Percentiles rank a stretch among this genome's conserved stretches.
These are phyloP conservation scores for Emericellopsis cladophorae DNA, from an alignment of 2,329 filamentous ascomycete species.

Conservation along the genomic window DNA sequence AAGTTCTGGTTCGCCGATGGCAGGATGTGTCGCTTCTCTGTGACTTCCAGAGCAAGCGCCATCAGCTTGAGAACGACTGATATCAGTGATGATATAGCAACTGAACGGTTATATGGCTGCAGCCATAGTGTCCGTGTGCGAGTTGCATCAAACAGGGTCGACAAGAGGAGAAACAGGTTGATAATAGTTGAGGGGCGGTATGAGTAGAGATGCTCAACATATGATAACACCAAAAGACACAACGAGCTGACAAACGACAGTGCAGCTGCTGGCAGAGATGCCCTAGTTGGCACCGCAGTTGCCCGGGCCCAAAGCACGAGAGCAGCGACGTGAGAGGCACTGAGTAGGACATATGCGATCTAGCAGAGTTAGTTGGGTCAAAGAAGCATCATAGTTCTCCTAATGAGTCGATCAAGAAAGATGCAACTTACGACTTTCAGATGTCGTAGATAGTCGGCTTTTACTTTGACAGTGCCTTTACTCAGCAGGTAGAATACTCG, in stretches of 20 bases:
- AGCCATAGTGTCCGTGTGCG: constrained; percentile 4
- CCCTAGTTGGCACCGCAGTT: not conserved
- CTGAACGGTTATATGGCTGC: not conserved
- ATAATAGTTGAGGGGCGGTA: constrained; percentile 3
- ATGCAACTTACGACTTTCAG: constrained; percentile 8
- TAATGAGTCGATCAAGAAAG: not conserved
- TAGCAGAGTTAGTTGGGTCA: not conserved
- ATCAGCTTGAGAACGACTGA: constrained; percentile 1
- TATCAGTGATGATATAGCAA: constrained; percentile 1
- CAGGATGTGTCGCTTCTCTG: constrained; percentile 2
- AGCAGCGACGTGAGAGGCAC: not conserved
- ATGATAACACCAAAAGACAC: constrained; percentile 1
- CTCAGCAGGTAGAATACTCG: constrained; percentile 6
- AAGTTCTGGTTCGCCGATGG: not conserved
- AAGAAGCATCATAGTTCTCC: not conserved
- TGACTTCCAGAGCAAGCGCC: constrained; percentile 1
- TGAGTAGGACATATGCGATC: not conserved
- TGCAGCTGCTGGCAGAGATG: constrained; percentile 2
- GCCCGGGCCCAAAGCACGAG: constrained; percentile 3
- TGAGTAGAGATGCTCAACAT: constrained; percentile 4
- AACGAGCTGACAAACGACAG: constrained; percentile 3
- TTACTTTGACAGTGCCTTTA: constrained; percentile 8
- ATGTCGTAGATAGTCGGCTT: constrained; percentile 7
- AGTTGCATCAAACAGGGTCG: constrained; percentile 2
- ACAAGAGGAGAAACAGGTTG: constrained; percentile 2